Conservation (phyloP, 371 early-diverging fungal species). For the Rhizopus arrhizus region DNA sequence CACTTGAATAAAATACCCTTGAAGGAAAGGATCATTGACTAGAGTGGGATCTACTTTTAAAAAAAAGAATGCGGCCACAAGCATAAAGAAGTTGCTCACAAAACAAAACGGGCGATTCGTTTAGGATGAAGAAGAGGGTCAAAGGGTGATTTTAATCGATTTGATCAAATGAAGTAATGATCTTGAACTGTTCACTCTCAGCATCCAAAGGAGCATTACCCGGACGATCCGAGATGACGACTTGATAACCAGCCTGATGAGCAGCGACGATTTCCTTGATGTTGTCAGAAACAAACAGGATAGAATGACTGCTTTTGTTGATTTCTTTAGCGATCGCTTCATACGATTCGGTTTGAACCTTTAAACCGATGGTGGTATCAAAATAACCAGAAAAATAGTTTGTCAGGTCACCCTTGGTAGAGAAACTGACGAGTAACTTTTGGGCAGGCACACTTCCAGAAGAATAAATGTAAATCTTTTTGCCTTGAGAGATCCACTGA, state of each 20-base stretch:
- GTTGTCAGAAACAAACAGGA: constrained; percentile 89
- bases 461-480: constrained; percentile 87
- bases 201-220: constrained; percentile 70
- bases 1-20: too few relatives aligned
- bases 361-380: constrained; percentile 85
- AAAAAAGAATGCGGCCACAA: too few relatives aligned
- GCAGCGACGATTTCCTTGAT: constrained; percentile 86
- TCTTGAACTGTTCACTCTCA: constrained; percentile 36
- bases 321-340: constrained; percentile 72
- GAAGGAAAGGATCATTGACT: too few relatives aligned
- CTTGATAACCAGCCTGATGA: constrained; percentile 70
- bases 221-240: constrained; percentile 73
- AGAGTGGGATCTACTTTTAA: too few relatives aligned
- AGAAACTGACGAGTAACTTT: constrained; percentile 84
- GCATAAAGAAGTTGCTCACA: too few relatives aligned
- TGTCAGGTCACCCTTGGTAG: constrained; percentile 81
- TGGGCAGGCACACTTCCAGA: constrained; percentile 93
- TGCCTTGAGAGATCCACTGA: constrained; percentile 62
- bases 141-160: constrained; percentile 14
- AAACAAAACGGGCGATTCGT: too few relatives aligned
- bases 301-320: constrained; percentile 47
- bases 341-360: constrained; percentile 73
- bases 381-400: constrained; percentile 81
- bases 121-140: too few relatives aligned
- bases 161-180: constrained; percentile 47